Percentiles rank a stretch among this genome's conserved stretches.
These are phyloP conservation scores for Kluyveromyces marxianus DNA, from an alignment of 1,139 yeast genomes.

Conservation along the genomic window DNA sequence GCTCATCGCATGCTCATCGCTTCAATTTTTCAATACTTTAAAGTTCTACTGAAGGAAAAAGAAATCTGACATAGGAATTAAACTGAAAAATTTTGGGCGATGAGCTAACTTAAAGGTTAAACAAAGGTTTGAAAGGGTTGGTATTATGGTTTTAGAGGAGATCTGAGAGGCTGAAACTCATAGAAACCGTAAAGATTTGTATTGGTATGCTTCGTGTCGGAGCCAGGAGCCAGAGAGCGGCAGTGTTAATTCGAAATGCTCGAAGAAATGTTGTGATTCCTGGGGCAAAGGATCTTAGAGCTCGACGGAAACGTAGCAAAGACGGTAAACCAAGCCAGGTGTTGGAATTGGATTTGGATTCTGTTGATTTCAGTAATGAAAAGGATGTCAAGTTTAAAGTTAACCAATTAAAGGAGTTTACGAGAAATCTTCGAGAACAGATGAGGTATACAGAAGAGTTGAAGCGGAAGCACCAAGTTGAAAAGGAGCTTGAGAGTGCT, in stretches of 20 bases:
- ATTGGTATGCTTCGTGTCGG: not conserved
- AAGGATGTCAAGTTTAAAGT: conserved; percentile 32
- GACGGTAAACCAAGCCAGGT: conserved; percentile 11
- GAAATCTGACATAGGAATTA: not conserved
- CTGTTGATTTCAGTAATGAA: conserved; percentile 13
- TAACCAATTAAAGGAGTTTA: conserved; percentile 36
- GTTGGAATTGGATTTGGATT: conserved; percentile 12
- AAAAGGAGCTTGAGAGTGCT: not conserved
- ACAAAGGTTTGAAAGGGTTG: too few relatives aligned
- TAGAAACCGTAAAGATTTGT: not conserved
- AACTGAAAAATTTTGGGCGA: not conserved
- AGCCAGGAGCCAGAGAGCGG: not conserved
- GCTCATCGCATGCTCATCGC: conserved; percentile 7
- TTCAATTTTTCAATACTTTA: not conserved
- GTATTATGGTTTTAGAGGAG: too few relatives aligned
- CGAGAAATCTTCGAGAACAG: conserved; percentile 28
- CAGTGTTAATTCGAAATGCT: not conserved
- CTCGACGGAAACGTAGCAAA: conserved; percentile 12
- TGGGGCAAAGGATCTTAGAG: conserved; percentile 8
- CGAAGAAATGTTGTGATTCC: conserved; percentile 16
- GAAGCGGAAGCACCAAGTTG: conserved; percentile 6
- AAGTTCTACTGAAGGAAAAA: not conserved
- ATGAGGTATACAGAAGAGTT: conserved; percentile 18
- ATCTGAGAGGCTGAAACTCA: too few relatives aligned
- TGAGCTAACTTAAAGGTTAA: too few relatives aligned